These are phyloP conservation scores for Isoetes taiwanensis DNA, from an alignment of 75 land plant species.

Conservation along the genomic window DNA sequence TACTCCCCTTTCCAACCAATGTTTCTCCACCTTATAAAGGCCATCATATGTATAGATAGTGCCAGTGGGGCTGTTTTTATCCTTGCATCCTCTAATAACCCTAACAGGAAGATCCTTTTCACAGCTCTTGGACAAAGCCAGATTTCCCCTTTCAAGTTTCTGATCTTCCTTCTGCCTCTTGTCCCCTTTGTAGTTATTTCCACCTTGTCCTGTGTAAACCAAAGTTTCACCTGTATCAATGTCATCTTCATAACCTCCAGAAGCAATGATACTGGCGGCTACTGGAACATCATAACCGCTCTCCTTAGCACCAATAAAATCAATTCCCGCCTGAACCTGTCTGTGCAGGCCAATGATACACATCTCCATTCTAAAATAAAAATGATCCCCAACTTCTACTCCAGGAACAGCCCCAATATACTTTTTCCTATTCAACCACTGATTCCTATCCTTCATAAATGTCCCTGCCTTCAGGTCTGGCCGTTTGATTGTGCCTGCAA, in stretches of 20 bases:
- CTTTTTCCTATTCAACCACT: slow-evolving; percentile 36
- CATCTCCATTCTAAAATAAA: slow-evolving; percentile 54
- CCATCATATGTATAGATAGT: slow-evolving; percentile 66
- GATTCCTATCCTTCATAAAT: slow-evolving; percentile 17
- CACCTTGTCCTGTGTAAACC: slow-evolving; percentile 83
- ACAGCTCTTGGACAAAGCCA: slow-evolving; percentile 55
- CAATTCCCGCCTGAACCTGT: slow-evolving; percentile 64
- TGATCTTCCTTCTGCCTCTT: slow-evolving; percentile 33
- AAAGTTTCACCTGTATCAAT: slow-evolving; percentile 57
- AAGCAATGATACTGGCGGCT: slow-evolving; percentile 59
- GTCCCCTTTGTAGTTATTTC: slow-evolving; percentile 27
- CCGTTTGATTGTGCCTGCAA: background rate
- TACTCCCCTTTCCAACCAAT: slow-evolving; percentile 40
- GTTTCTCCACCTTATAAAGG: slow-evolving; percentile 41
- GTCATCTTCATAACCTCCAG: slow-evolving; percentile 90
- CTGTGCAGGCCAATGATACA: slow-evolving; percentile 58
- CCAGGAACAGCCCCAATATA: slow-evolving; percentile 55
- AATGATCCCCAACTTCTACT: slow-evolving; percentile 51
- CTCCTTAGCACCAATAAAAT: slow-evolving; percentile 24
- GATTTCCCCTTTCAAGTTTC: slow-evolving; percentile 52
- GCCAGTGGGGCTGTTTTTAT: slow-evolving; percentile 23
- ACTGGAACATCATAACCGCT: slow-evolving; percentile 34
- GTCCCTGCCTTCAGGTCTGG: slow-evolving; percentile 35
- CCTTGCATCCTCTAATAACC: slow-evolving; percentile 56
- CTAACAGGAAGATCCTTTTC: slow-evolving; percentile 52